phyloP scores from a whole-genome alignment of 2,329 filamentous ascomycete species.

The Nectriaceae sp. region DNA sequence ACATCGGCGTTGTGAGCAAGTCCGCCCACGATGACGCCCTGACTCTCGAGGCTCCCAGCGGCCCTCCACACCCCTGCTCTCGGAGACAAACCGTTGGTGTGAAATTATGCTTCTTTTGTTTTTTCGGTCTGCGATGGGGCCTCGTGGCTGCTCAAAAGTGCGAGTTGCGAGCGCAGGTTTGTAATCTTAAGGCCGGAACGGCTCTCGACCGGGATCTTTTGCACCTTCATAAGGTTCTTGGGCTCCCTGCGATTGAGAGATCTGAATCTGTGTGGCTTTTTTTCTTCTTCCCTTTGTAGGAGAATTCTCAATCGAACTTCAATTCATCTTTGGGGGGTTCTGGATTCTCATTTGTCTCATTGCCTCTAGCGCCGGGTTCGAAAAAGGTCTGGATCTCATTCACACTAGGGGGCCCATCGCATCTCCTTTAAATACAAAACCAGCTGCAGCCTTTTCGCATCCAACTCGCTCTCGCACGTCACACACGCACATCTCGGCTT shows the following conservation, averaged over 20 bases:
- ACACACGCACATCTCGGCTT: background rate
- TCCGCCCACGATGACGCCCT: conserved; percentile 16
- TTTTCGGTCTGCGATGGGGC: background rate
- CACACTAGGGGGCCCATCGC: background rate
- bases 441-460: background rate
- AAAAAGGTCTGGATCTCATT: background rate
- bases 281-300: background rate
- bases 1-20: conserved; percentile 31
- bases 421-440: background rate
- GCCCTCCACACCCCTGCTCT: background rate
- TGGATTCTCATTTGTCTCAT: background rate
- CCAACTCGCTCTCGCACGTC: background rate
- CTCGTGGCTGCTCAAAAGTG: background rate
- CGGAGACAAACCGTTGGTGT: background rate
- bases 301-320: background rate
- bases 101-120: conserved; percentile 1
- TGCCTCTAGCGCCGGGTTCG: background rate
- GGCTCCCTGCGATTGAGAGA: background rate
- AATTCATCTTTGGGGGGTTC: background rate
- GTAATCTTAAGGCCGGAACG: background rate
- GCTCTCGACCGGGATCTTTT: background rate
- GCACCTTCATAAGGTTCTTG: background rate
- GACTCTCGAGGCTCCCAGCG: background rate
- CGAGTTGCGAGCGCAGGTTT: background rate
- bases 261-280: background rate